Conservation (phyloP, 2,329 filamentous ascomycete genomes). For the Fusarium bulbicola region DNA sequence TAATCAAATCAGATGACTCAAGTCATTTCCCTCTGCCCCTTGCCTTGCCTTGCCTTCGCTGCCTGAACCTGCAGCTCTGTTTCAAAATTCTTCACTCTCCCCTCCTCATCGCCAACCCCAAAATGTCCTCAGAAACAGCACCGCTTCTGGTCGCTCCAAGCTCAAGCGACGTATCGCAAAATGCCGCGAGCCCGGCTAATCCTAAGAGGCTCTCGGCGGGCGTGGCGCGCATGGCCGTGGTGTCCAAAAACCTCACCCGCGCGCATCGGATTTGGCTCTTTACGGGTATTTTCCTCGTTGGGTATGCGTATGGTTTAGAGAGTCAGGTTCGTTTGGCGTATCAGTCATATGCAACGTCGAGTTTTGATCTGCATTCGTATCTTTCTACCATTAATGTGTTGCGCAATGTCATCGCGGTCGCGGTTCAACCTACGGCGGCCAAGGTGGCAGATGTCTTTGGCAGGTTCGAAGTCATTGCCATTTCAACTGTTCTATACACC, state of each 20-base stretch:
- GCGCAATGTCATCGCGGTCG: slow-evolving; percentile 67
- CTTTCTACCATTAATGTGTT: slow-evolving; percentile 68
- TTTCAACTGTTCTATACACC: slow-evolving; percentile 66
- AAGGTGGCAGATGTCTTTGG: slow-evolving; percentile 72
- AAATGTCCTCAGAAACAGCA: slow-evolving; percentile 22
- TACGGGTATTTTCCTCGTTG: slow-evolving; percentile 65
- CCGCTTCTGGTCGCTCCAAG: slow-evolving; percentile 20
- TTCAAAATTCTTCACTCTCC: not conserved
- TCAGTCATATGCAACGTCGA: slow-evolving; percentile 63
- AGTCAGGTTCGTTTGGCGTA: slow-evolving; percentile 61
- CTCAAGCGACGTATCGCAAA: not conserved
- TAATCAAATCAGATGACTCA: slow-evolving; percentile 10
- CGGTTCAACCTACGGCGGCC: slow-evolving; percentile 65
- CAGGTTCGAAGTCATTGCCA: slow-evolving; percentile 64
- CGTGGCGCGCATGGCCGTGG: slow-evolving; percentile 62
- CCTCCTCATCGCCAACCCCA: not conserved
- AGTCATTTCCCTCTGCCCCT: not conserved
- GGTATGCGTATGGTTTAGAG: slow-evolving; percentile 69
- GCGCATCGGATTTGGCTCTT: slow-evolving; percentile 62
- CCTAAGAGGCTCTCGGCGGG: slow-evolving; percentile 46
- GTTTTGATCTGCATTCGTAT: slow-evolving; percentile 62
- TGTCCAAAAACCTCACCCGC: slow-evolving; percentile 56
- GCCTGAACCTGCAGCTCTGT: not conserved
- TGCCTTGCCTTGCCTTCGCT: not conserved
- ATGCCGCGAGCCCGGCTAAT: slow-evolving; percentile 3